Evolutionary conservation across 495 filamentous ascomycete species (phyloP).

Genomic region (Podospora didyma): DNA sequence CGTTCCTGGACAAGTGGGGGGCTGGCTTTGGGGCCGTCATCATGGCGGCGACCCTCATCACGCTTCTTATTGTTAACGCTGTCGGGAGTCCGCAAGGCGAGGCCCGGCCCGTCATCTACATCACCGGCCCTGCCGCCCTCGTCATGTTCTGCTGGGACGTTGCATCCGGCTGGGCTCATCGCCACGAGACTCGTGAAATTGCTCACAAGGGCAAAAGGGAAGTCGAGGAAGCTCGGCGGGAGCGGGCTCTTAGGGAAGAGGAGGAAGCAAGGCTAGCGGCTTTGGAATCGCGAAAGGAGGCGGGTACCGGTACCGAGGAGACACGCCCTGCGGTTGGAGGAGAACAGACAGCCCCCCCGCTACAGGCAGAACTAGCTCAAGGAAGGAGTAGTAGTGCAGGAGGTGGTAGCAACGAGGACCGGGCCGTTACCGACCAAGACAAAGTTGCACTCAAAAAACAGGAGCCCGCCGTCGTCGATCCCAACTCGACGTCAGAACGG

Average conservation of each 20-base stretch:
- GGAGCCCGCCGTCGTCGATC: background rate
- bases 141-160: slow-evolving; percentile 63
- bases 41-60: slow-evolving; percentile 58
- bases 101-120: slow-evolving; percentile 53
- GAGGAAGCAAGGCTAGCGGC: background rate
- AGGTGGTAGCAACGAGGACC: background rate
- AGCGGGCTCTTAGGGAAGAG: slow-evolving; percentile 26
- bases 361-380: background rate
- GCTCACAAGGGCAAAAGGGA: slow-evolving; percentile 51
- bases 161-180: slow-evolving; percentile 52
- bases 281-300: background rate
- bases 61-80: slow-evolving; percentile 57
- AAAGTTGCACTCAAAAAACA: background rate
- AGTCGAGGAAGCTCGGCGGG: slow-evolving; percentile 40
- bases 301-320: background rate
- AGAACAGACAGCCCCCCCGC: too few relatives aligned
- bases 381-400: background rate
- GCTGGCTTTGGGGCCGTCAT: slow-evolving; percentile 56
- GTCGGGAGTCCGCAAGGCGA: slow-evolving; percentile 32
- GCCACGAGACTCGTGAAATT: slow-evolving; percentile 56
- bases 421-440: background rate
- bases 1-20: slow-evolving; percentile 60
- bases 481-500: background rate
- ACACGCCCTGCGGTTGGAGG: too few relatives aligned
- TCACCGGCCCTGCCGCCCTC: slow-evolving; percentile 58